Base-by-base conservation (phyloP, 2,329 filamentous ascomycete species). In the Fusarium scirpi region DNA sequence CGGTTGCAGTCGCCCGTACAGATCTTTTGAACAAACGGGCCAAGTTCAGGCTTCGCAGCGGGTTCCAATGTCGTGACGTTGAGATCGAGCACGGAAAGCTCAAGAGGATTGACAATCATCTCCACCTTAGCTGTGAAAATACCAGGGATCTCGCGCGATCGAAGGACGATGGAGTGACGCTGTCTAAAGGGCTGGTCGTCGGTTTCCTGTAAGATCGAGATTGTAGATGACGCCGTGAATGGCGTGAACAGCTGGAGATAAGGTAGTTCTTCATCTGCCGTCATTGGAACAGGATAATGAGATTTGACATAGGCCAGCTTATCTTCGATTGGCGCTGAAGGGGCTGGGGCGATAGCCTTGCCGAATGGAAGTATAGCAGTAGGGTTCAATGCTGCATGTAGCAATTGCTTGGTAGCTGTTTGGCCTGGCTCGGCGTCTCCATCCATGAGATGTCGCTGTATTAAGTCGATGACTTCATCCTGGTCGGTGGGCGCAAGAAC, bases 201-300 rank as follows among this genome's bases (percentile, higher is more conserved):
- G 3, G 74, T 65, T 9, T 77, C 45, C 0, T 85, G 83, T 4
- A 87, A 73, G 0, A 86, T 78, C 0, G 82, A 79, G 16, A 89
- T 81, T 1, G 80, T 84, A 0, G 89, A 90, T 0, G 84, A 84
- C 61, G 92, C 89, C 0, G 82, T 83, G 16, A 96, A 84, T 0
- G 91, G 88, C 1, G 89, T 92, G 73, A 96, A 94, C 11, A 91
- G 84, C 47, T 91, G 87, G 0, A 94, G 83, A 69, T 91, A 94
- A 0, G 91, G 89, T 4, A 92, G 80, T 52, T 91, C 88, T 64
- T 94, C 88, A 1, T 85, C 82, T 3, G 91, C 84, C 1, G 87
- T 84, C 80, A 94, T 84, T 2, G 84, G 84, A 3, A 89, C 75
- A 0, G 91, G 93, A 54, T 88, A 86, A 74, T 94, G 92, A 2